Base-by-base conservation (phyloP, 2,329 filamentous ascomycete genomes). In the Dactylella cylindrospora region DNA sequence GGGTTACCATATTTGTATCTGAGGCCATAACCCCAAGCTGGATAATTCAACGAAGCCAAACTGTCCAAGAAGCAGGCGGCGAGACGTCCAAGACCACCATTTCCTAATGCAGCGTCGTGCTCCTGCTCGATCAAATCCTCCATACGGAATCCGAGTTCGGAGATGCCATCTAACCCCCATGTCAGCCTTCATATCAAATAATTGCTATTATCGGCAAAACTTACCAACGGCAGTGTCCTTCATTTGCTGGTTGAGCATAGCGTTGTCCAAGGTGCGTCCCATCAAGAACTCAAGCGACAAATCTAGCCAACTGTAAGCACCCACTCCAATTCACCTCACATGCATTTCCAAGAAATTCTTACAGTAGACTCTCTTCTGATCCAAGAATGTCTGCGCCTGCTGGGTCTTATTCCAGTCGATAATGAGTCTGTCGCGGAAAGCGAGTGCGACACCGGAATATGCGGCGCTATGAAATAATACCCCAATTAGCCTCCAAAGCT, bases 341-440 rank as follows among this genome's bases (percentile, higher is more conserved):
- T 17, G 12, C 10, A 2, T 17, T 23, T 6, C 4, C 15, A 31
- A 51, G 25, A 10, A 12, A 7, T 33, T 40, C 78, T 67, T 75
- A 83, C 80, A 98, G 77, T 98, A 98, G 68, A 98, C 82, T 64
- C 93, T 84, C 80, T 98, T 98, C 74, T 83, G 84, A 72, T 97
- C 93, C 54, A 81, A 79, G 70, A 87, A 89, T 0, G 91, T 96
- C 75, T 98, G 93, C 64, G 85, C 85, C 77, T 98, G 93, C 77
- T 98, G 93, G 39, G 93, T 98, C 75, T 85, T 90, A 77, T 97
- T 98, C 93, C 93, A 98, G 68, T 95, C 89, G 66, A 93, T 84
- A 70, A 98, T 85, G 71, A 98, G 78, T 46, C 90, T 85, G 73
- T 98, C 91, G 70, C 93, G 83, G 76, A 98, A 91, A 20, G 93